Evolutionary conservation across 805 yeast species (phyloP), one percentile per base, ranked within the genome.

Genomic region (Lipomyces chichibuensis): DNA sequence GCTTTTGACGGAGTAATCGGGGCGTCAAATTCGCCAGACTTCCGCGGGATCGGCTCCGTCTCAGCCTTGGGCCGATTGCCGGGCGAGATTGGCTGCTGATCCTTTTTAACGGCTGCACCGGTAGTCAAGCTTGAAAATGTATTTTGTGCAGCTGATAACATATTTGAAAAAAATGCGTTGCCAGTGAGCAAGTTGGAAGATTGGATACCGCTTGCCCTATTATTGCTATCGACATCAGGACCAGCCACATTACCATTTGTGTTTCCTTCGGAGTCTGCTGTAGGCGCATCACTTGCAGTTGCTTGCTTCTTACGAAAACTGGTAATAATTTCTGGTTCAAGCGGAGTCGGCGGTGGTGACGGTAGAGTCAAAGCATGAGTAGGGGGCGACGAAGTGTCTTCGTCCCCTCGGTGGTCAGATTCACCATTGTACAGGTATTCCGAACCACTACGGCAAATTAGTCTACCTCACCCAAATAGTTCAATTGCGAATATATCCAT

Each of bases 121-220:
- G 65, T 37, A 25, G 72, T 69, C 29, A 73, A 61, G 17, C 67
- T 75, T 1, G 75, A 66, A 62, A 76, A 27, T 13, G 77, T 70
- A 7, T 68, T 64, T 63, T 75, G 77, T 29, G 77, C 77, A 1
- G 70, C 77, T 4, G 75, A 68, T 39, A 75, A 46, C 46, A 75
- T 67, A 11, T 65, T 62, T 0, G 71, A 62, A 27, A 69, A 57
- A 46, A 69, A 66, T 8, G 66, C 52, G n/a, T 23, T 57, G 9
- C 65, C 27, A n/a, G 65, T 57, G 25, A 43, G 54, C 33, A 53
- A n/a, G 35, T 59, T 59, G 29, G 49, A 13, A 11, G 32, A 35
- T 20, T 29, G 25, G 59, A 35, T 37, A 4, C 25, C n/a, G 27
- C 25, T 39, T 11, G 60, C 11, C 32, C n/a, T 37, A n/a, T 57